Evolutionary conservation across 768 basidiomycete species (phyloP).

Genomic region (Ramaria rubella): DNA sequence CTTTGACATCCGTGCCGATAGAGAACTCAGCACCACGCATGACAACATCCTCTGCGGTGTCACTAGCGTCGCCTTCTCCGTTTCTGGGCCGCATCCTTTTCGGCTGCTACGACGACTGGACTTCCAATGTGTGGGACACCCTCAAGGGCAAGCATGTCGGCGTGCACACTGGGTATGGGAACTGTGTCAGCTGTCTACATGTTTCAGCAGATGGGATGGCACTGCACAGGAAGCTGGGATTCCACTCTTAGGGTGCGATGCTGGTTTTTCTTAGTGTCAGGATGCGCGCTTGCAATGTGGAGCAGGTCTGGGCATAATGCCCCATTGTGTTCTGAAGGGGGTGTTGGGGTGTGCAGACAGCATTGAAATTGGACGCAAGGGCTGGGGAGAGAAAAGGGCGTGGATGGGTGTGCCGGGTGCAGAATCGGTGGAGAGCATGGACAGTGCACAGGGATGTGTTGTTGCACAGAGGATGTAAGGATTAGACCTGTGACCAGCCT

Average conservation of each 20-base stretch:
- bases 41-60: constrained; percentile 99
- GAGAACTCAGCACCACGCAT: constrained; percentile 93
- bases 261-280: too few relatives aligned
- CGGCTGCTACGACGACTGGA: constrained; percentile 99
- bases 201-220: constrained; percentile 97
- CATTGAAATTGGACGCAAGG: too few relatives aligned
- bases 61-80: constrained; percentile 97
- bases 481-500: too few relatives aligned
- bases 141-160: constrained; percentile 97
- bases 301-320: too few relatives aligned
- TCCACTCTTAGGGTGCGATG: constrained; percentile 89
- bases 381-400: too few relatives aligned
- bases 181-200: constrained; percentile 93
- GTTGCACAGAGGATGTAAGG: too few relatives aligned
- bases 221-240: constrained; percentile 98
- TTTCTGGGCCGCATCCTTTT: constrained; percentile 96
- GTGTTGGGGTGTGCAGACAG: too few relatives aligned
- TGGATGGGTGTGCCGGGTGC: too few relatives aligned
- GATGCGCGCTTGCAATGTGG: too few relatives aligned
- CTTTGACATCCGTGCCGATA: constrained; percentile 96
- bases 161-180: constrained; percentile 96
- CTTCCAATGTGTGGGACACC: constrained; percentile 99
- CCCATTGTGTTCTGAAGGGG: too few relatives aligned
- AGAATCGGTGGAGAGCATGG: too few relatives aligned
- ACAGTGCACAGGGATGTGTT: too few relatives aligned